Percentiles rank a stretch among this genome's conserved stretches.
phyloP scores from a whole-genome alignment of 805 yeast genomes.

The Cephaloascus albidus region DNA sequence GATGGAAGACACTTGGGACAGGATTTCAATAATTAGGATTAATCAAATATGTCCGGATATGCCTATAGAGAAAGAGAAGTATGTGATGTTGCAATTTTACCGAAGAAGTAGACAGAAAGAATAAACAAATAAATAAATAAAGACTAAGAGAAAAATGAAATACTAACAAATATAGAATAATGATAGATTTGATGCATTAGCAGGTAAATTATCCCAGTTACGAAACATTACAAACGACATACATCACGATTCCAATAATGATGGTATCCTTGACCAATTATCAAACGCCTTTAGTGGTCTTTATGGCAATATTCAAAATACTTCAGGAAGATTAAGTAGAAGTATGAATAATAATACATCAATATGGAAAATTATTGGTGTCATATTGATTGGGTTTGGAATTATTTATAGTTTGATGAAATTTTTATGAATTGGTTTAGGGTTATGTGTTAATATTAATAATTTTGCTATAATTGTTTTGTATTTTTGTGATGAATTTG shows the following conservation, averaged over 20 bases:
- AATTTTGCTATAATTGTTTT: not conserved
- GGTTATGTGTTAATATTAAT: too few species aligned
- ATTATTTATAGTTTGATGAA: too few species aligned
- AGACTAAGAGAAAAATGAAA: not conserved
- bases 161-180: not conserved
- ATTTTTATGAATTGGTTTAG: too few species aligned
- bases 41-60: not conserved
- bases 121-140: too few species aligned
- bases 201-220: not conserved
- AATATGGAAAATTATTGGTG: not conserved
- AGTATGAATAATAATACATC: not conserved
- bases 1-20: too few species aligned
- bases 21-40: too few species aligned
- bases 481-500: too few species aligned
- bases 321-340: not conserved
- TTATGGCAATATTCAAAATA: not conserved
- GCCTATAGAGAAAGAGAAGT: not conserved
- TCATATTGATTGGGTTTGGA: not conserved
- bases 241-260: not conserved
- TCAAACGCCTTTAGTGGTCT: not conserved
- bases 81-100: too few species aligned
- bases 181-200: not conserved
- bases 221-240: not conserved
- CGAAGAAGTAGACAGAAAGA: too few species aligned
- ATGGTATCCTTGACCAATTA: not conserved